Evolutionary conservation across 129 eudicot species (phyloP).

Genomic region (Dittrichia graveolens): DNA sequence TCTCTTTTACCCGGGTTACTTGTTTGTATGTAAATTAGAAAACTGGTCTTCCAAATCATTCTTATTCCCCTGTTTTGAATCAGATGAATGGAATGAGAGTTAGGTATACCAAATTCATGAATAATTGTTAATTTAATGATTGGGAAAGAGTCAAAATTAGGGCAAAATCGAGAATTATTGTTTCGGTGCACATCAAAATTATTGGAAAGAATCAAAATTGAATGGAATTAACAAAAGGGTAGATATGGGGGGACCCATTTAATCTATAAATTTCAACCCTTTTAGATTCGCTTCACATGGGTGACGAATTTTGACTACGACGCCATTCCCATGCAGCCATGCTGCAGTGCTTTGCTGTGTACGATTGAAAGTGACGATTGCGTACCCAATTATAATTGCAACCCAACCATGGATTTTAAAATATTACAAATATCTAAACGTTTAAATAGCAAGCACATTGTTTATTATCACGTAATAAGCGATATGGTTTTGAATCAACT

Average conservation of each 20-base stretch:
- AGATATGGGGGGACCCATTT: conserved; percentile 32
- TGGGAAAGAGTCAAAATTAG: conserved; percentile 14
- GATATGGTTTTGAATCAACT: no score
- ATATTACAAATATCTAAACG: background rate
- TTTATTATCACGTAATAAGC: background rate
- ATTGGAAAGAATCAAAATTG: conserved; percentile 25
- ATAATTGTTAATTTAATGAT: conserved; percentile 25
- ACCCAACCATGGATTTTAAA: background rate
- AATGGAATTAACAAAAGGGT: conserved; percentile 16
- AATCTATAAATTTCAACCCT: conserved; percentile 21
- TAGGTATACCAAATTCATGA: conserved; percentile 15
- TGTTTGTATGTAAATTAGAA: conserved; percentile 27
- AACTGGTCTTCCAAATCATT: conserved; percentile 9
- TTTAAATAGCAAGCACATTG: background rate
- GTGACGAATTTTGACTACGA: conserved; percentile 31
- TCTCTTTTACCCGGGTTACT: background rate
- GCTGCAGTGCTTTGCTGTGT: background rate
- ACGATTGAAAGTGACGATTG: conserved; percentile 32
- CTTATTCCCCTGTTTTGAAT: background rate
- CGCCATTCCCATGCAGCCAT: background rate
- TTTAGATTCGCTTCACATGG: conserved; percentile 40
- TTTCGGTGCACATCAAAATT: conserved; percentile 10
- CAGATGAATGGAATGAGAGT: background rate
- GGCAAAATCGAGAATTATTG: conserved; percentile 8
- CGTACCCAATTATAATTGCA: conserved; percentile 13